Evolutionary conservation across 345 rosid species (phyloP).

Genomic region (Arabis alpina): DNA sequence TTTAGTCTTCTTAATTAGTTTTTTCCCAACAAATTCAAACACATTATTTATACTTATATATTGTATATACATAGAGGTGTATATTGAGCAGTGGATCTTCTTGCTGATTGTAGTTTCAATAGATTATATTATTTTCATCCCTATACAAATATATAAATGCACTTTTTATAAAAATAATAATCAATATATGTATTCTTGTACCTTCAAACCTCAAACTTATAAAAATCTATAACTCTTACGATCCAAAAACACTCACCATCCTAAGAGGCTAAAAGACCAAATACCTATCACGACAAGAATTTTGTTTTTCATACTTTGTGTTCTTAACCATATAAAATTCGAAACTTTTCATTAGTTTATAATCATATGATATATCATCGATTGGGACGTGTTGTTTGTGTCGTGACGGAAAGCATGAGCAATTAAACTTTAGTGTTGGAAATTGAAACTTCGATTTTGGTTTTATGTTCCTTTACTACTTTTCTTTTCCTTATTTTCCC

Average conservation of each 20-base stretch:
- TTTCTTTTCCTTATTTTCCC: not conserved
- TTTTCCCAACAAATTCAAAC: no score
- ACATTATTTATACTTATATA: no score
- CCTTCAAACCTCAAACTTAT: not conserved
- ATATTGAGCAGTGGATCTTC: no score
- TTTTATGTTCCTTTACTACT: constrained; percentile 9
- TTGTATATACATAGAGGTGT: no score
- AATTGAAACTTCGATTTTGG: constrained; percentile 2
- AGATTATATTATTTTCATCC: no score
- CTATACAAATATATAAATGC: no score
- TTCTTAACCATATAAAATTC: not conserved
- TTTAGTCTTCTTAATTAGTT: no score
- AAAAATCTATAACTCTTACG: not conserved
- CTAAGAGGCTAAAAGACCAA: not conserved
- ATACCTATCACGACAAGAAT: not conserved
- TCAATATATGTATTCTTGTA: not conserved
- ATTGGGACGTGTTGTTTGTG: constrained; percentile 19
- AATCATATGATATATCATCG: not conserved
- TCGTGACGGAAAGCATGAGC: constrained; percentile 39
- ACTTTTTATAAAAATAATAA: no score
- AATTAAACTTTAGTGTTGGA: constrained; percentile 3
- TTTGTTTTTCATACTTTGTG: not conserved
- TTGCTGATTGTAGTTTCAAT: no score
- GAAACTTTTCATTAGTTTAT: not conserved
- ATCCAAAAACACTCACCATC: constrained; percentile 3